These are phyloP conservation scores for Hypoxylon cercidicola DNA, from an alignment of 495 filamentous ascomycete genomes.

Conservation along the genomic window DNA sequence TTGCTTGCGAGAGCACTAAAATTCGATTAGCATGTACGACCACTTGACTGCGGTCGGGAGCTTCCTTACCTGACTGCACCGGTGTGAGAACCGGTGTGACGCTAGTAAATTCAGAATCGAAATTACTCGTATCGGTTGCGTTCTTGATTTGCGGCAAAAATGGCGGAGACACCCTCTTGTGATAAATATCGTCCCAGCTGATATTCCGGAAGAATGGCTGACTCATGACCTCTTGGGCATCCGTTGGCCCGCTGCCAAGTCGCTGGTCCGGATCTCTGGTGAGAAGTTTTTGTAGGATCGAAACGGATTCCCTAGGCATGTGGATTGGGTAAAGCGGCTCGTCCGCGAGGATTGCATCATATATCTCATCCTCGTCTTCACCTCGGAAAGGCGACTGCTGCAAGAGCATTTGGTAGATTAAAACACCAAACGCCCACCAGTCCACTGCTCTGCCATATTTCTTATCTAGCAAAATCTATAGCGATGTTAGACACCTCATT, in stretches of 20 bases:
- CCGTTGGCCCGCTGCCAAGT: conserved; percentile 92
- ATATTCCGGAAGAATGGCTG: conserved; percentile 98
- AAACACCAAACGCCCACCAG: conserved; percentile 99
- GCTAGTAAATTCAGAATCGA: conserved; percentile 98
- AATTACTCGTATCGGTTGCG: conserved; percentile 98
- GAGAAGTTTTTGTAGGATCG: conserved; percentile 96
- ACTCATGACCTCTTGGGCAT: conserved; percentile 99
- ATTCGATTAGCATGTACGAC: conserved; percentile 35
- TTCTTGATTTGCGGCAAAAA: conserved; percentile 90
- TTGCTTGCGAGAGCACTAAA: conserved; percentile 92
- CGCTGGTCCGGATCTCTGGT: conserved; percentile 94
- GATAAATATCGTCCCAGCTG: conserved; percentile 98
- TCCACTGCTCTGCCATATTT: conserved; percentile 99
- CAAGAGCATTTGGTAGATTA: conserved; percentile 99
- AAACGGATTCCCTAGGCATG: conserved; percentile 98
- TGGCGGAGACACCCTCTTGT: conserved; percentile 89
- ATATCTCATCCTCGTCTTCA: conserved; percentile 99
- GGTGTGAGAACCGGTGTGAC: conserved; percentile 97
- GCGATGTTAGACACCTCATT: conserved; percentile 21
- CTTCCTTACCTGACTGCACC: conserved; percentile 85
- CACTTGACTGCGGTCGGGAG: conserved; percentile 26
- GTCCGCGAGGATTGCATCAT: conserved; percentile 98
- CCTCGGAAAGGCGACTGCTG: conserved; percentile 99
- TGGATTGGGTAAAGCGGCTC: conserved; percentile 98
- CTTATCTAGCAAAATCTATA: conserved; percentile 96